phyloP scores from a whole-genome alignment of 208 protist species.

The Wallacemonas collosoma region DNA sequence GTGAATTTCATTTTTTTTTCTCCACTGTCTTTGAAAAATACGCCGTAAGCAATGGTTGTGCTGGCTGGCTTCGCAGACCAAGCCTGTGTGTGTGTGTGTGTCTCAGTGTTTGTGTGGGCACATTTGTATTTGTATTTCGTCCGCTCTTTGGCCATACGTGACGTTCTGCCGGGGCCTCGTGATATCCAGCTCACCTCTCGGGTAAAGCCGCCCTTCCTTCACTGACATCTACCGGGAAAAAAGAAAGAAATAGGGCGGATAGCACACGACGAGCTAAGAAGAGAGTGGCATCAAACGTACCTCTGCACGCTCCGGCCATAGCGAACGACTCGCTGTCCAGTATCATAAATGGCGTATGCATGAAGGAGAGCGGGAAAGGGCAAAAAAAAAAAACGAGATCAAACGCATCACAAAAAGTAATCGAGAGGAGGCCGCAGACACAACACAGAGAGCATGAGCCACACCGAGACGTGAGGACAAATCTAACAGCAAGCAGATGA shows the following conservation, averaged over 20 bases:
- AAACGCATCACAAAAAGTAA: no score
- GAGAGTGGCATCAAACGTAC: background rate
- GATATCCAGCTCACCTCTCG: background rate
- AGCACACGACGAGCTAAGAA: no score
- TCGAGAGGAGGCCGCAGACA: no score
- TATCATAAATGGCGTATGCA: background rate
- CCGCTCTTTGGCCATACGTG: background rate
- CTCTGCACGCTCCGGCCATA: background rate
- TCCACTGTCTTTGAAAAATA: background rate
- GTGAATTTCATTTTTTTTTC: background rate
- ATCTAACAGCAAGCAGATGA: no score
- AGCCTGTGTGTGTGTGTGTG: background rate
- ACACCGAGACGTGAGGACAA: no score
- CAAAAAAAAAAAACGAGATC: slow-evolving; percentile 13
- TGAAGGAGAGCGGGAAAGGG: background rate
- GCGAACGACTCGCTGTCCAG: background rate
- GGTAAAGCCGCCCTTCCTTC: background rate
- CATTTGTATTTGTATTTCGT: background rate
- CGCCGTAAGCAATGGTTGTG: background rate
- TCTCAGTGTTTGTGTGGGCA: background rate
- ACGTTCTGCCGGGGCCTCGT: background rate
- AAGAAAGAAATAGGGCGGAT: background rate
- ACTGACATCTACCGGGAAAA: background rate
- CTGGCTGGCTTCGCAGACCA: background rate
- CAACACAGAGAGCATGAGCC: no score